These are phyloP conservation scores for Castanea mollissima DNA, from an alignment of 306 rosid species.

Conservation along the genomic window DNA sequence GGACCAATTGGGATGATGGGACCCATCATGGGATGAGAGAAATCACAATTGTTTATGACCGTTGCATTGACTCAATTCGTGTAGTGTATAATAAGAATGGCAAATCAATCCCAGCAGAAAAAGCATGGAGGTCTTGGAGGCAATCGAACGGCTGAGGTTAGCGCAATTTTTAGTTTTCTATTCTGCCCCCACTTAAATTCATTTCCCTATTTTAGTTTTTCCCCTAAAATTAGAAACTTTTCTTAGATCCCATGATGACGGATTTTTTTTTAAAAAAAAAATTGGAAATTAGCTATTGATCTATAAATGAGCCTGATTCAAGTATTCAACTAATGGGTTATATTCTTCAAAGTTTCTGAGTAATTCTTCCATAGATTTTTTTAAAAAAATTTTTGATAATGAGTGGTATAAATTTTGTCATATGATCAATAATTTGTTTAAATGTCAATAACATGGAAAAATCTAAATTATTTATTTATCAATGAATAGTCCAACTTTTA, in stretches of 20 bases:
- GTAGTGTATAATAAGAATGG: slow-evolving; percentile 60
- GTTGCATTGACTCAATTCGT: slow-evolving; percentile 51
- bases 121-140: slow-evolving; percentile 69
- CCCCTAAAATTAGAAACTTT: no score
- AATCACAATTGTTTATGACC: slow-evolving; percentile 41
- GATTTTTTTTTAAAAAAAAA: neutral
- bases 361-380: neutral
- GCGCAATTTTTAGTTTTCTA: neutral
- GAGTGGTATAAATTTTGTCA: no score
- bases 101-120: slow-evolving; percentile 39
- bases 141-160: slow-evolving; percentile 38
- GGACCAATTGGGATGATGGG: slow-evolving; percentile 67
- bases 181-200: neutral
- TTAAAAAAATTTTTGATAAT: neutral
- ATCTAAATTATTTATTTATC: no score
- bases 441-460: no score
- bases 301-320: no score
- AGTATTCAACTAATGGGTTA: no score
- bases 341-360: no score
- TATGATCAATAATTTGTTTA: no score
- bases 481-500: no score
- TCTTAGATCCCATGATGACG: no score
- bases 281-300: neutral
- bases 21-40: slow-evolving; percentile 51
- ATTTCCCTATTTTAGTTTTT: no score